Percentiles rank a stretch among this genome's conserved stretches.
These are phyloP conservation scores for Globisporangium canariense DNA, from an alignment of 352 stramenopile species.

Conservation along the genomic window DNA sequence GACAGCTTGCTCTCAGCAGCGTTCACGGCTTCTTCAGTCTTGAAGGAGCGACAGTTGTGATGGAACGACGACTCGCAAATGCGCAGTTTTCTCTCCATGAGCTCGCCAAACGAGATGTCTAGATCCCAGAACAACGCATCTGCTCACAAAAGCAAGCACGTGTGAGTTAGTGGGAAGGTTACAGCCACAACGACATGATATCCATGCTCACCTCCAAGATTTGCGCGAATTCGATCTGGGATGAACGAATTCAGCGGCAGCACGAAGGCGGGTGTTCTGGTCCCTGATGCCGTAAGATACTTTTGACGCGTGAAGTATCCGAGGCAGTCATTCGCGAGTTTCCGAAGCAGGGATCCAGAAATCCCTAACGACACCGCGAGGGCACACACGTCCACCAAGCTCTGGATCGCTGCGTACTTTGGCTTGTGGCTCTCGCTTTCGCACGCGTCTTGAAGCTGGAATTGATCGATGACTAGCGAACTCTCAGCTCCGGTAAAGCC, in stretches of 20 bases:
- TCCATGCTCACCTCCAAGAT: conserved; percentile 12
- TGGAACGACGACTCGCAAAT: conserved; percentile 20
- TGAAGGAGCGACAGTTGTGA: neutral
- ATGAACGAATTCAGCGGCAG: conserved; percentile 16
- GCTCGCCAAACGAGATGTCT: conserved; percentile 13
- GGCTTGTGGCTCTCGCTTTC: neutral
- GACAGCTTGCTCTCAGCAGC: neutral
- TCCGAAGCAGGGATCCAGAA: conserved; percentile 11
- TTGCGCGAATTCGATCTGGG: conserved; percentile 16
- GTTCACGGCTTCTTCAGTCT: too few species aligned
- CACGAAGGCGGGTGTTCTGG: neutral
- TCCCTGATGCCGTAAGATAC: neutral
- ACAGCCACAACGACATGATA: neutral
- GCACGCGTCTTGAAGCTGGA: neutral
- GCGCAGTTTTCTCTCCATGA: conserved; percentile 14
- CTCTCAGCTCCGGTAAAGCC: conserved; percentile 17
- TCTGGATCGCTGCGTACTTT: neutral
- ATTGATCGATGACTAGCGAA: conserved; percentile 8
- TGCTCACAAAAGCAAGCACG: conserved; percentile 1
- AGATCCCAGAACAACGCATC: conserved; percentile 21
- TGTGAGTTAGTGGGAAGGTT: neutral
- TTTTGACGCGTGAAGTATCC: neutral
- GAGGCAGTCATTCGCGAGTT: conserved; percentile 13
- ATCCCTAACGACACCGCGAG: conserved; percentile 9
- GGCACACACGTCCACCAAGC: conserved; percentile 18